Base-by-base conservation (phyloP, 208 protist genomes). In the Crithidia fasciculata region DNA sequence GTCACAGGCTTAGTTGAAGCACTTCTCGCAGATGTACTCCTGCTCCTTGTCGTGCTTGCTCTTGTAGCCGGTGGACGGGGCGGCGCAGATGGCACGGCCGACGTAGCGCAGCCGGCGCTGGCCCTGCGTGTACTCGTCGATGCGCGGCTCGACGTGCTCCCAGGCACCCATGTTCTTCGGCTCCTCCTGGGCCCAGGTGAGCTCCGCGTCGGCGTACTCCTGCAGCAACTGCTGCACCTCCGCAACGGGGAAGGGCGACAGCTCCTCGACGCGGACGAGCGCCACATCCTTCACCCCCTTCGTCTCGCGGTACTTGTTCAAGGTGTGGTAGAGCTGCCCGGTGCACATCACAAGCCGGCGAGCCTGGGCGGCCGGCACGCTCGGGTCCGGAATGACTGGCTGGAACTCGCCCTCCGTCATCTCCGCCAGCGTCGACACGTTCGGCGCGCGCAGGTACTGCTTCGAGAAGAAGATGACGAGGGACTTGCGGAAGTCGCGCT, bases 401-500 rank as follows among this genome's bases (percentile, higher is more conserved):
- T 88, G 66, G 81, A 98, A 98, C 47, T 60, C 74, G 5, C 86
- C 83, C 53, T 63, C 65, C 39, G 72, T 69, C 12, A 92, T 44
- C 62, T 94, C 92, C 49, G 76, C 72, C 56, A 96, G 61, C 44
- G 77, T 79, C 39, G 93, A 97, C 58, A 92, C 88, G 73, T 95
- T 95, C 54, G 90, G 93, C 8, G 91, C 78, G n/a, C 93, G 91
- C 58, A 98, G 81, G 80, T 89, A 95, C 64, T 91, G 83, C 83
- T 98, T 98, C 18, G 92, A 94, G 78, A 95, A 97, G 84, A 97
- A 90, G 56, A 99, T 86, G 55, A 99, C 86, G 55, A 99, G 92
- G n/a, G 98, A 90, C 79, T 99, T 99, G 71, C 99, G 95, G 91
- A 99, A 99, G 69, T 99, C 88, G 59, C 98, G 87, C 83, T 93